A percentile compares a stretch with the other conserved stretches of the same genome.
Conservation (phyloP, 31 red algal genomes). For the Endocladia muricata region DNA sequence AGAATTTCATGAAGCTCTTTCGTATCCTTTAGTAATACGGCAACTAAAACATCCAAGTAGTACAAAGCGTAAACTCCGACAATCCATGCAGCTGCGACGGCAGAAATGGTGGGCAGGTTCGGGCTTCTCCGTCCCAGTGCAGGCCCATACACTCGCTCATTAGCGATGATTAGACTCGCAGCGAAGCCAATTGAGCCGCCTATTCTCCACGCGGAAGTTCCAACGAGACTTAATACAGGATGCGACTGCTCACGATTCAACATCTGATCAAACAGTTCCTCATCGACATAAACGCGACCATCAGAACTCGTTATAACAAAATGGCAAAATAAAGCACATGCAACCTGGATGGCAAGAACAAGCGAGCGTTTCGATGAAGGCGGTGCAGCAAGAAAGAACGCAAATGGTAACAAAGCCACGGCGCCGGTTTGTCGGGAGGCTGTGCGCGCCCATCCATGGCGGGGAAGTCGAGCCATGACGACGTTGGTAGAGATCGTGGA, state of each 20-base stretch:
- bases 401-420: slow-evolving; percentile 1
- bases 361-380: slow-evolving; percentile 11
- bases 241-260: slow-evolving; percentile 11
- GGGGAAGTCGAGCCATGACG: slow-evolving; percentile 13
- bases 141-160: slow-evolving; percentile 30
- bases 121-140: neutral
- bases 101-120: neutral
- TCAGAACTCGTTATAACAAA: slow-evolving; percentile 34
- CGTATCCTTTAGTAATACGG: neutral
- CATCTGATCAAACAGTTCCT: neutral
- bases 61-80: slow-evolving; percentile 12
- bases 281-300: slow-evolving; percentile 16
- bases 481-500: slow-evolving; percentile 19
- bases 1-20: neutral
- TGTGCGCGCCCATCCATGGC: slow-evolving; percentile 32
- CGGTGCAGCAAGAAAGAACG: neutral
- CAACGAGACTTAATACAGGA: slow-evolving; percentile 16
- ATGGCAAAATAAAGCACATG: slow-evolving; percentile 38
- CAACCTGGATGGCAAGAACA: slow-evolving; percentile 25
- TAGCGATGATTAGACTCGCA: neutral
- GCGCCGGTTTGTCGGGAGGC: slow-evolving; percentile 46
- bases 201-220: neutral
- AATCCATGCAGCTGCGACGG: neutral
- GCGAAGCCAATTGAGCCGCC: slow-evolving; percentile 15
- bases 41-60: slow-evolving; percentile 20